phyloP scores from a whole-genome alignment of 352 stramenopile genomes.

The Plasmopara viticola region DNA sequence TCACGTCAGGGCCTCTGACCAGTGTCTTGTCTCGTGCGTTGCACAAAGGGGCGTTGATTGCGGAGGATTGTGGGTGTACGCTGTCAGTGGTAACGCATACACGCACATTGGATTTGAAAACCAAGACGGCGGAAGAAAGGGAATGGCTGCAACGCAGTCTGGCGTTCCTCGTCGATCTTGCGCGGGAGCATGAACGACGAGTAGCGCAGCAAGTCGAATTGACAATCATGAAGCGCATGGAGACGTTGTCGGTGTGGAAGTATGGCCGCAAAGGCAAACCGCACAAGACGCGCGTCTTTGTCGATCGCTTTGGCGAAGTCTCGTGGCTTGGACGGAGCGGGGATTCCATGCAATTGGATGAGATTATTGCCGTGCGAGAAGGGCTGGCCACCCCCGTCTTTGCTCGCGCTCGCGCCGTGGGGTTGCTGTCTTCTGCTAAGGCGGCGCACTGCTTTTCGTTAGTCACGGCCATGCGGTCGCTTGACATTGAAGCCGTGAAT shows the following conservation, averaged over 20 bases:
- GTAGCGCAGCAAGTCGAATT: constrained; percentile 76
- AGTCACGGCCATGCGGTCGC: constrained; percentile 48
- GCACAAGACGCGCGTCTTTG: constrained; percentile 77
- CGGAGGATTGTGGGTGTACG: constrained; percentile 61
- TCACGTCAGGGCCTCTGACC: constrained; percentile 49
- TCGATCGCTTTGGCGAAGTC: constrained; percentile 79
- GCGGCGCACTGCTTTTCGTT: constrained; percentile 63
- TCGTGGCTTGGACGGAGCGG: constrained; percentile 75
- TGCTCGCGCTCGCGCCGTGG: constrained; percentile 30
- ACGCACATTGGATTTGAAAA: constrained; percentile 72
- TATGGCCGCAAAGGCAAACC: constrained; percentile 66
- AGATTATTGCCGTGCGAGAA: constrained; percentile 51
- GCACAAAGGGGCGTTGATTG: constrained; percentile 56
- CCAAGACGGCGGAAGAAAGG: constrained; percentile 53
- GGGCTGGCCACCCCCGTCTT: constrained; percentile 68
- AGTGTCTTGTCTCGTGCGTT: constrained; percentile 60
- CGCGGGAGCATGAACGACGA: constrained; percentile 62
- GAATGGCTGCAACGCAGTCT: constrained; percentile 77
- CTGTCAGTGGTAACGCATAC: constrained; percentile 69
- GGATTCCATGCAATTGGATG: constrained; percentile 71
- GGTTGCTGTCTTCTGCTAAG: constrained; percentile 24
- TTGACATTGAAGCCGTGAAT: constrained; percentile 70
- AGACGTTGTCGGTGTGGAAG: constrained; percentile 64
- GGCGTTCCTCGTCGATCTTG: constrained; percentile 63
- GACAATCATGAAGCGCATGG: constrained; percentile 82